Percentiles rank a stretch among this genome's conserved stretches.
Conservation (phyloP, 805 yeast genomes). For the Ogataea henricii region DNA sequence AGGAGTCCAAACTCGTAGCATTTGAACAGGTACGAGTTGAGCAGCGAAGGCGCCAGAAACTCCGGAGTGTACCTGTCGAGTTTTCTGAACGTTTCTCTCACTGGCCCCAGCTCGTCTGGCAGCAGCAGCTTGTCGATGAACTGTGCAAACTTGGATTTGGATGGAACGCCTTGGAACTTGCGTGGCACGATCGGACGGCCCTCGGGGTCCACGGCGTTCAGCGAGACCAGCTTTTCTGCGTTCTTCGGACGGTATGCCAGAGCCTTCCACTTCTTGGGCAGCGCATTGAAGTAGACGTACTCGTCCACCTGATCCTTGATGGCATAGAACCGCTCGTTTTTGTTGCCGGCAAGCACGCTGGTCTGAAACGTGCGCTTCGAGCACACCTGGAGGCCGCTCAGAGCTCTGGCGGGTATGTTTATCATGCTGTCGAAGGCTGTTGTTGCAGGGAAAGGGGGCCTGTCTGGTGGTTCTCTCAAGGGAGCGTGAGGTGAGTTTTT, state of each 20-base stretch:
- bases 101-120: slow-evolving; percentile 26
- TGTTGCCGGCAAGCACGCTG: not conserved
- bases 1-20: slow-evolving; percentile 27
- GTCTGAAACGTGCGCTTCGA: not conserved
- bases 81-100: slow-evolving; percentile 18
- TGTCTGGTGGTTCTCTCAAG: too few species aligned
- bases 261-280: slow-evolving; percentile 26
- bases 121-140: slow-evolving; percentile 29
- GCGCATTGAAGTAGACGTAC: slow-evolving; percentile 27
- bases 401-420: not conserved
- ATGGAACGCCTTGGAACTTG: slow-evolving; percentile 29
- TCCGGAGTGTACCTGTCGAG: slow-evolving; percentile 22
- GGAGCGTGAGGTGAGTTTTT: too few species aligned
- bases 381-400: not conserved
- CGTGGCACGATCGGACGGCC: slow-evolving; percentile 33
- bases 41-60: slow-evolving; percentile 24
- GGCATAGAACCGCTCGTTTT: slow-evolving; percentile 12
- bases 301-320: slow-evolving; percentile 34
- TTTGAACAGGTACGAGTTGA: slow-evolving; percentile 31
- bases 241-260: slow-evolving; percentile 29
- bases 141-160: slow-evolving; percentile 24
- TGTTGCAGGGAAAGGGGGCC: not conserved
- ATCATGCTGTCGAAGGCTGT: not conserved
- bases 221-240: slow-evolving; percentile 21
- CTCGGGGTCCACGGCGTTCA: slow-evolving; percentile 26